Evolutionary conservation across 1,139 yeast genomes (phyloP).

Genomic region (Diutina mesorugosa): DNA sequence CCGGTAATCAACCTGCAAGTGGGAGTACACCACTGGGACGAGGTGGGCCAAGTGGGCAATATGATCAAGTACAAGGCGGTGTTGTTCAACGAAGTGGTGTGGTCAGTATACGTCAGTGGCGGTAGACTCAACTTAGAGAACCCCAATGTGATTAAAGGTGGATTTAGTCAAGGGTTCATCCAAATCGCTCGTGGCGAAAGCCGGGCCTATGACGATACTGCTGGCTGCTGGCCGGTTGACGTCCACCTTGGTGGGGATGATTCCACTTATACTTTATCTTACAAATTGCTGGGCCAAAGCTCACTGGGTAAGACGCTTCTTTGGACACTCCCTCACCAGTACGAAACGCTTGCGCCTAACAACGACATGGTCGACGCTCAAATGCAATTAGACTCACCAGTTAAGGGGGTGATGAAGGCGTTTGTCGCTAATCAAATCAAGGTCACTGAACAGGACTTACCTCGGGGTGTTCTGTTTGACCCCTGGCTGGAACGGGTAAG

Average conservation of each 20-base stretch:
- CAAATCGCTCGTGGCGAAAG: slow-evolving; percentile 18
- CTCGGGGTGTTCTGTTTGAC: slow-evolving; percentile 37
- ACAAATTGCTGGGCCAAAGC: slow-evolving; percentile 17
- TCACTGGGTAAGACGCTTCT: slow-evolving; percentile 19
- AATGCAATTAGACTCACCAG: slow-evolving; percentile 46
- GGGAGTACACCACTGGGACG: slow-evolving; percentile 40
- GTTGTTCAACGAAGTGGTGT: slow-evolving; percentile 27
- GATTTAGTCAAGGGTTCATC: slow-evolving; percentile 3
- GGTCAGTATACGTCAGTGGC: slow-evolving; percentile 26
- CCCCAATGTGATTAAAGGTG: slow-evolving; percentile 33
- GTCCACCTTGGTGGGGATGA: slow-evolving; percentile 4
- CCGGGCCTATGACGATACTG: slow-evolving; percentile 37
- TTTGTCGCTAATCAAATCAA: not conserved
- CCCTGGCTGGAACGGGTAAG: slow-evolving; percentile 30
- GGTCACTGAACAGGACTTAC: slow-evolving; percentile 20
- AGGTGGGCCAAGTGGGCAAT: slow-evolving; percentile 9
- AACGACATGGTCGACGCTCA: slow-evolving; percentile 15
- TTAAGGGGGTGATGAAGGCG: slow-evolving; percentile 47
- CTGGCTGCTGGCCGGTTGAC: slow-evolving; percentile 16
- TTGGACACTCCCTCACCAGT: slow-evolving; percentile 62
- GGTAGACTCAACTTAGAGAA: slow-evolving; percentile 32
- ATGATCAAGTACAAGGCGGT: slow-evolving; percentile 18
- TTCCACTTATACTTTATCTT: slow-evolving; percentile 19
- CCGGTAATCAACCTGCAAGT: slow-evolving; percentile 51
- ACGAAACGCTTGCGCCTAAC: slow-evolving; percentile 6